phyloP scores from a whole-genome alignment of 768 basidiomycete genomes.

The Hygrophorus pudorinus region DNA sequence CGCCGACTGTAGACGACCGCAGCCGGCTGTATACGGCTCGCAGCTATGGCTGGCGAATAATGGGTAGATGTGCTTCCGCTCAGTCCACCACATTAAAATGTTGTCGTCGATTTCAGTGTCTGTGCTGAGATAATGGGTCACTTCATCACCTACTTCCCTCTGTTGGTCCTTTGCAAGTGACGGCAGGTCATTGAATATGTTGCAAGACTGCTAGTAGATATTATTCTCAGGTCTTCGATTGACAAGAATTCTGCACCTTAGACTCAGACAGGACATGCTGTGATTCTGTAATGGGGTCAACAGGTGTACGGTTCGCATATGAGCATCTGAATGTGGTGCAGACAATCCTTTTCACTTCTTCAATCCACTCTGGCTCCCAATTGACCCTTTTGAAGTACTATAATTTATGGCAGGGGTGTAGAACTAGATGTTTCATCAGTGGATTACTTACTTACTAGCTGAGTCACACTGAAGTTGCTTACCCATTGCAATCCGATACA shows the following conservation, averaged over 20 bases:
- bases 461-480: conserved; percentile 8
- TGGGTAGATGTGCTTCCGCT: conserved; percentile 8
- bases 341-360: conserved; percentile 11
- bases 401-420: conserved; percentile 21
- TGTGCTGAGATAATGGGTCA: conserved; percentile 14
- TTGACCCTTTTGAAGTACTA: conserved; percentile 16
- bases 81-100: conserved; percentile 15
- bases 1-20: no score
- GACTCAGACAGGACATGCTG: background rate
- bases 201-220: background rate
- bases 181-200: conserved; percentile 14
- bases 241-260: no score
- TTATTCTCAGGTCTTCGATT: no score
- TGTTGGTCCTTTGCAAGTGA: background rate
- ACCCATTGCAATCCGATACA: conserved; percentile 28
- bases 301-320: no score
- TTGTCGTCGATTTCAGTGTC: conserved; percentile 9
- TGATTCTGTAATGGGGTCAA: no score
- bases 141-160: conserved; percentile 5
- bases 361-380: conserved; percentile 18
- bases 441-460: background rate
- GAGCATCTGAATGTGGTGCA: conserved; percentile 8
- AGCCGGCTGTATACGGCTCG: no score
- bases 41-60: no score
- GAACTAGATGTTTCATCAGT: conserved; percentile 9